Evolutionary conservation across 2,329 filamentous ascomycete species (phyloP).

Genomic region (Chaetothyriales sp.): DNA sequence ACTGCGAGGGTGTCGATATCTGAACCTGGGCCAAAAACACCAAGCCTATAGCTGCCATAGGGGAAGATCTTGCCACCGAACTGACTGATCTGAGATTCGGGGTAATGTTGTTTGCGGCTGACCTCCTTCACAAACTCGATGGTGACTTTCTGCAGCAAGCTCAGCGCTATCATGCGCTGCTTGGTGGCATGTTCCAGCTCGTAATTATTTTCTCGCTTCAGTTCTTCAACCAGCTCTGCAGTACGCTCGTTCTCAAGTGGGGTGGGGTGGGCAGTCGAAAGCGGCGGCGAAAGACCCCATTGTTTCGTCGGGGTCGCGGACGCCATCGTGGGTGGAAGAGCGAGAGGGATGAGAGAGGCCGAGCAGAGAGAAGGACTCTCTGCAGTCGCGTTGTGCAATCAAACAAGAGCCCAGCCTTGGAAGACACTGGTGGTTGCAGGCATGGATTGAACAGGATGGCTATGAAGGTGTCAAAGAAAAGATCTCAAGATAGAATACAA

Average conservation of each 20-base stretch:
- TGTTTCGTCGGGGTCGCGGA: conserved; percentile 21
- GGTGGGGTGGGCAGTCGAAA: conserved; percentile 63
- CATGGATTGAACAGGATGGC: neutral
- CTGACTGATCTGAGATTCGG: conserved; percentile 62
- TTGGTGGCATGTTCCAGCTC: conserved; percentile 70
- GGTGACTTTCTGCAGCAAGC: conserved; percentile 62
- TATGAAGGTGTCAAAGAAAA: neutral
- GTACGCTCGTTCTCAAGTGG: conserved; percentile 62
- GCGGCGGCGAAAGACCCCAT: conserved; percentile 69
- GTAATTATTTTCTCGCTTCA: conserved; percentile 83
- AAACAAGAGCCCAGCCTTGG: neutral
- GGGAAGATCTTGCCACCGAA: conserved; percentile 89
- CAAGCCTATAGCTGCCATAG: conserved; percentile 87
- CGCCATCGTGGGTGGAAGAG: conserved; percentile 4
- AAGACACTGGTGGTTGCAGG: neutral
- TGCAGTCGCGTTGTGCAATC: neutral
- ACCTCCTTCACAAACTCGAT: conserved; percentile 78
- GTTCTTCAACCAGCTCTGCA: conserved; percentile 63
- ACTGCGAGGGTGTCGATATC: conserved; percentile 96
- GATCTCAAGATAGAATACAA: neutral
- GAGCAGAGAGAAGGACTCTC: neutral
- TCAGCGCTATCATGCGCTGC: conserved; percentile 60
- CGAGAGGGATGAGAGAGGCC: neutral
- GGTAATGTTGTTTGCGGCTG: conserved; percentile 56
- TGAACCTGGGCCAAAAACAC: conserved; percentile 82